These are phyloP conservation scores for Capronia epimyces DNA, from an alignment of 2,329 filamentous ascomycete species.

Conservation along the genomic window DNA sequence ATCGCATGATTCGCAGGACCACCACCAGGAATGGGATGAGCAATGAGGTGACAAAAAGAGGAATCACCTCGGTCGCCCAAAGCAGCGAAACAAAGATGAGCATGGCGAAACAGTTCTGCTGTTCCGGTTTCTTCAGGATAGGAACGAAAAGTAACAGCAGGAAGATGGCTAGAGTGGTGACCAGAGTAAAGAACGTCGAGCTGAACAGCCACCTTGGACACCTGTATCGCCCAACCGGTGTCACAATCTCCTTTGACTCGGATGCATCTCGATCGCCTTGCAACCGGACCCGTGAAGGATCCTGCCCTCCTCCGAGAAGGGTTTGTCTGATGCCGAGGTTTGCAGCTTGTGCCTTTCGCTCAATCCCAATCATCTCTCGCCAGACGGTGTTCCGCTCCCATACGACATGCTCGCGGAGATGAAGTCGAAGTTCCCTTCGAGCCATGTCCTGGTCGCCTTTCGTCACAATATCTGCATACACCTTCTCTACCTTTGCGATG, in stretches of 20 bases:
- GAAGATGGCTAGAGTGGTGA: constrained; percentile 69
- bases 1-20: constrained; percentile 73
- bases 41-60: constrained; percentile 91
- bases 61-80: constrained; percentile 97
- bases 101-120: constrained; percentile 94
- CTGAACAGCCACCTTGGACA: constrained; percentile 80
- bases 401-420: constrained; percentile 91
- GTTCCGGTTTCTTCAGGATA: constrained; percentile 79
- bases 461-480: constrained; percentile 77
- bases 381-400: constrained; percentile 99
- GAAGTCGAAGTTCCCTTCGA: constrained; percentile 77
- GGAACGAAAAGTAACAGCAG: constrained; percentile 66
- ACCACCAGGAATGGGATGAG: constrained; percentile 91
- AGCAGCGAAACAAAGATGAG: constrained; percentile 87
- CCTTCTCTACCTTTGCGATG: constrained; percentile 67
- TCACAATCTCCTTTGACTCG: constrained; percentile 63
- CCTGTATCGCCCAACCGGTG: constrained; percentile 70
- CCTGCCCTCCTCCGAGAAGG: constrained; percentile 68
- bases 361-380: constrained; percentile 97
- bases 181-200: constrained; percentile 69
- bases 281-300: constrained; percentile 62
- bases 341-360: constrained; percentile 88
- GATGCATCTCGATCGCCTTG: constrained; percentile 71
- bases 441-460: constrained; percentile 71
- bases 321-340: constrained; percentile 75